Conservation (phyloP, 208 protist genomes). For the Dictyostelium gargantuum region DNA sequence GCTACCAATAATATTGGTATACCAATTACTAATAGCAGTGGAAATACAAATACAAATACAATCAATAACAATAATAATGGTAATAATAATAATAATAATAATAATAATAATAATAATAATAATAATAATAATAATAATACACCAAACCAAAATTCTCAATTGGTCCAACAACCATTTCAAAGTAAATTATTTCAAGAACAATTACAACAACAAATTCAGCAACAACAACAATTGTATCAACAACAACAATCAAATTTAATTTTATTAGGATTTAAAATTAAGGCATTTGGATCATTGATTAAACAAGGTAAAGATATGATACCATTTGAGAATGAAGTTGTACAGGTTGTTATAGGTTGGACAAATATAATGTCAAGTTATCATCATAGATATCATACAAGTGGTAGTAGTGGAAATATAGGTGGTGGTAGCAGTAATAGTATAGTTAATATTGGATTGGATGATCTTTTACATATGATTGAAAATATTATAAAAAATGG, state of each 20-base stretch:
- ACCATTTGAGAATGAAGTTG: conserved; percentile 34
- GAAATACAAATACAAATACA: background rate
- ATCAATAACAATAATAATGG: background rate
- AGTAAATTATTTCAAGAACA: conserved; percentile 2
- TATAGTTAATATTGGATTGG: background rate
- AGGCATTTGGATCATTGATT: conserved; percentile 10
- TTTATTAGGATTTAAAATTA: background rate
- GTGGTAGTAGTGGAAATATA: background rate
- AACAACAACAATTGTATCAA: background rate
- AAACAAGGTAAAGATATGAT: conserved; percentile 23
- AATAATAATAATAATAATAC: background rate
- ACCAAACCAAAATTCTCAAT: background rate
- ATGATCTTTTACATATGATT: conserved; percentile 34
- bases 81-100: background rate
- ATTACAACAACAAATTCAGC: background rate
- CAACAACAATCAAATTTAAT: background rate
- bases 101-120: background rate
- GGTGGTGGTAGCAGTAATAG: background rate
- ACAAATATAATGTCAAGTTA: background rate
- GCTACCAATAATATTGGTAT: background rate
- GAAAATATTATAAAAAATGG: background rate
- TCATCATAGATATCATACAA: background rate
- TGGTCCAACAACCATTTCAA: background rate
- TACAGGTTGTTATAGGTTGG: background rate
- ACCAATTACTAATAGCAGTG: background rate